phyloP scores from a whole-genome alignment of 2,329 filamentous ascomycete species.

The Exophiala viscosa region DNA sequence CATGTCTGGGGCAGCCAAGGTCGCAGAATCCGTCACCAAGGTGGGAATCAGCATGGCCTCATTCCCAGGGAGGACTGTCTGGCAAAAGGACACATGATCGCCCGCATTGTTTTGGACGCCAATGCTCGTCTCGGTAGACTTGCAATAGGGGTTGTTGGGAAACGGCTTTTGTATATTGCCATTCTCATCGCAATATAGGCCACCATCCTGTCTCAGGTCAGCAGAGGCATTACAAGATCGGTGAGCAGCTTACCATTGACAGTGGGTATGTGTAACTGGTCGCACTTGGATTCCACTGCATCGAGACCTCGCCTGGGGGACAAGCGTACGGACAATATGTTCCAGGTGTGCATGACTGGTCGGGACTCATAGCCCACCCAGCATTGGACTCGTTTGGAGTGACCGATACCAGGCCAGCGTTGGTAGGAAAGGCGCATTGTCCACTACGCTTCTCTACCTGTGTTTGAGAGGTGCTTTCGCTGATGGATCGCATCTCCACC shows the following conservation, averaged over 20 bases:
- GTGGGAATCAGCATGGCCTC: conserved; percentile 81
- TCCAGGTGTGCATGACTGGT: conserved; percentile 64
- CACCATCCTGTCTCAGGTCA: conserved; percentile 59
- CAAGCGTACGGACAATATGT: conserved; percentile 75
- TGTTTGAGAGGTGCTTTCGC: conserved; percentile 8
- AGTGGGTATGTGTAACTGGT: conserved; percentile 63
- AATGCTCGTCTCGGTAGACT: conserved; percentile 63
- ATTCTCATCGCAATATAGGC: conserved; percentile 65
- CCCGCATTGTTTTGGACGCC: conserved; percentile 64
- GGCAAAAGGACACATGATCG: conserved; percentile 65
- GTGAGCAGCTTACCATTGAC: conserved; percentile 61
- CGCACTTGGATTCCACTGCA: conserved; percentile 71
- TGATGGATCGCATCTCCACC: conserved; percentile 23
- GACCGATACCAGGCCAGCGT: conserved; percentile 64
- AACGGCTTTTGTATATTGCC: conserved; percentile 69
- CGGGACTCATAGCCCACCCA: conserved; percentile 76
- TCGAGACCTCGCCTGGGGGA: conserved; percentile 69
- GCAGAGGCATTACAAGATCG: conserved; percentile 1
- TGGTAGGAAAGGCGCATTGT: conserved; percentile 62
- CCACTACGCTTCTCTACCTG: conserved; percentile 52
- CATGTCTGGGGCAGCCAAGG: conserved; percentile 65
- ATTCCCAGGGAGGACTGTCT: conserved; percentile 73
- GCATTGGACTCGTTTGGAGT: conserved; percentile 63
- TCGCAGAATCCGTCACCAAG: conserved; percentile 52
- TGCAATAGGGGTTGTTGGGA: conserved; percentile 63